Base-by-base conservation (phyloP, 2,329 filamentous ascomycete genomes). In the Hypoxylon sp. region DNA sequence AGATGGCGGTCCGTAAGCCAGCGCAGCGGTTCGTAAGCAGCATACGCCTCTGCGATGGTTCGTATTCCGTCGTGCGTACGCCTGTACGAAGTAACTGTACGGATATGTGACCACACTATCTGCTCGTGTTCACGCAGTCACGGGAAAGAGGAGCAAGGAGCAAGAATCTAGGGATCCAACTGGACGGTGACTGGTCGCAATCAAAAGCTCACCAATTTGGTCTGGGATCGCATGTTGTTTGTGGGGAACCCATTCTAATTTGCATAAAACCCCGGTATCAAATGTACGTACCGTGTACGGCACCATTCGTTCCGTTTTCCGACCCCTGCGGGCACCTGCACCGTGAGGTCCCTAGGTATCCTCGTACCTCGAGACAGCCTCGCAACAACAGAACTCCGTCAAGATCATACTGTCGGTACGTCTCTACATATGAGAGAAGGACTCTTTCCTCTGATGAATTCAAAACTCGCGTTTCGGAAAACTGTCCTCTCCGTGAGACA, bases 211-310 rank as follows among this genome's bases (percentile, higher is more conserved):
- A 55, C 61, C 49, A 62, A 59, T 62, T 67, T 61, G 61, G 65
- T 33, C 57, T 64, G 55, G 57, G 57, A 68, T 68, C 48, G 65
- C 65, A 65, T 61, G 65, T 67, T 63, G 46, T 60, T 62, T 68
- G 65, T 68, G 65, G 65, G 65, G 65, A 68, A 67, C 16, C 30
- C 40, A 52, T 52, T 62, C 40, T 52, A 45, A 60, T 55, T 56
- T 57, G 30, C 60, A 61, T 64, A 42, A 48, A n/a, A 32, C 48
- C 55, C 50, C 24, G 33, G 20, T 57, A 61, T 26, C 33, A 42
- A 52, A 53, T 53, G 20, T 46, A 50, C 26, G 55, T 45, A 46
- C 46, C 32, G 12, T 28, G 51, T 24, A 33, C 52, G 56, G 61
- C n/a, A 58, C 44, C 44, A 38, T 49, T 61, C n/a, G 30, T 44